Conservation (phyloP, 768 basidiomycete genomes). For the Serendipita vermifera region DNA sequence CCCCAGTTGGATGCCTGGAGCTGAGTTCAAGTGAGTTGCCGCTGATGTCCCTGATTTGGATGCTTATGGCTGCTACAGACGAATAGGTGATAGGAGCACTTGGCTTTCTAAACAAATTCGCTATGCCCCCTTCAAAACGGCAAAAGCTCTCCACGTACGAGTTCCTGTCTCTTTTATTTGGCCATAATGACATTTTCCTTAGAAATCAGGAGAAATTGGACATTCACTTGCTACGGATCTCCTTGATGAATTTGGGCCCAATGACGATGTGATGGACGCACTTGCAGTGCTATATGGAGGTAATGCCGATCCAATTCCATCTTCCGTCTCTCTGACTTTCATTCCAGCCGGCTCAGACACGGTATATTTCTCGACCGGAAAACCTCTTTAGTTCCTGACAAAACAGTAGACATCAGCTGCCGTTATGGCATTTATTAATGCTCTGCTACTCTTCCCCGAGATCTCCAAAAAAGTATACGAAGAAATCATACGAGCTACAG, state of each 20-base stretch:
- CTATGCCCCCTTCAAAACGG: neutral
- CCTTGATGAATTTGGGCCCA: neutral
- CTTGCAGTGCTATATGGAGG: neutral
- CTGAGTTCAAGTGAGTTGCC: neutral
- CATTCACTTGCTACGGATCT: neutral
- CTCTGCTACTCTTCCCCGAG: neutral
- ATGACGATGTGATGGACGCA: neutral
- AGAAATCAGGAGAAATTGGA: neutral
- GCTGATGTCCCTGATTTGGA: neutral
- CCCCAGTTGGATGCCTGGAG: neutral
- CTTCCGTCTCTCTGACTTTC: neutral
- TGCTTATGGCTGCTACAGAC: neutral
- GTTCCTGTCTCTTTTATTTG: neutral
- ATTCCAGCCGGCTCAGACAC: neutral
- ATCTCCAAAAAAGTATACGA: neutral
- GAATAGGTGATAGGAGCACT: neutral
- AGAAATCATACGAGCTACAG: neutral
- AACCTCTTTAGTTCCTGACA: neutral
- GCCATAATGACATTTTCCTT: neutral
- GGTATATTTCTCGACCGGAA: neutral
- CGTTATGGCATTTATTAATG: neutral
- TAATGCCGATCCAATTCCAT: neutral
- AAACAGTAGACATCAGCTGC: neutral
- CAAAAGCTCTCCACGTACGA: neutral
- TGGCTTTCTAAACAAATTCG: neutral